A percentile compares a stretch with the other conserved stretches of the same genome.
phyloP scores from a whole-genome alignment of 306 rosid species.

The Lathyrus tuberosus region DNA sequence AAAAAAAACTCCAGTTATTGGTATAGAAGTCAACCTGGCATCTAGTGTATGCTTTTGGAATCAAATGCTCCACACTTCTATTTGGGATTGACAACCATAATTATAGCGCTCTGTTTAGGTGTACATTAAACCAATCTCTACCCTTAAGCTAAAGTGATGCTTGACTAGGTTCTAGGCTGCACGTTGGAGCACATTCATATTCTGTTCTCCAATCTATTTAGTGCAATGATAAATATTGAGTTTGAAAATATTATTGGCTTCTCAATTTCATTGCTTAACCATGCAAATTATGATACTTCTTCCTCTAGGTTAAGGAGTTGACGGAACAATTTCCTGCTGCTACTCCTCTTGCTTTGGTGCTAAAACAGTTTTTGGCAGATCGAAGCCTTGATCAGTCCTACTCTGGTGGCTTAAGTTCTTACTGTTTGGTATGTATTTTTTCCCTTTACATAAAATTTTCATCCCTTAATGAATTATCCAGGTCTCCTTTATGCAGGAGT shows the following conservation, averaged over 20 bases:
- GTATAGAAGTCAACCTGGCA: background rate
- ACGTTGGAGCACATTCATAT: background rate
- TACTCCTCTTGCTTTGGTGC: constrained; percentile 86
- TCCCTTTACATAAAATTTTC: constrained; percentile 9
- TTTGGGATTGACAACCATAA: background rate
- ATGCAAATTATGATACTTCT: constrained; percentile 33
- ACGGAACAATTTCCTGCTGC: constrained; percentile 95
- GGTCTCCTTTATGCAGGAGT: constrained; percentile 19
- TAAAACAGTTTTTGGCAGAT: constrained; percentile 92
- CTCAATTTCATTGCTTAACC: constrained; percentile 27
- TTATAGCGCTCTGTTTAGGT: background rate
- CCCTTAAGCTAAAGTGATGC: constrained; percentile 5
- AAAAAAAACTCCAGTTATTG: background rate
- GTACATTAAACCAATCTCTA: constrained; percentile 14
- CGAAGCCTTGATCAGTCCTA: constrained; percentile 96
- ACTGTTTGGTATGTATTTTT: constrained; percentile 80
- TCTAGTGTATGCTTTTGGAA: background rate
- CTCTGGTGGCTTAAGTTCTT: constrained; percentile 98
- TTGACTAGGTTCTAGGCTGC: background rate
- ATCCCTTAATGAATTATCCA: constrained; percentile 17
- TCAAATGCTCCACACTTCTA: background rate
- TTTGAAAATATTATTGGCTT: constrained; percentile 4
- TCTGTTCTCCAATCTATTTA: constrained; percentile 7
- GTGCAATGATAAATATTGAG: background rate
- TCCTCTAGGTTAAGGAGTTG: constrained; percentile 75